Conservation (phyloP, 192 early-diverging fungal genomes). For the Pilobolus umbonatus region DNA sequence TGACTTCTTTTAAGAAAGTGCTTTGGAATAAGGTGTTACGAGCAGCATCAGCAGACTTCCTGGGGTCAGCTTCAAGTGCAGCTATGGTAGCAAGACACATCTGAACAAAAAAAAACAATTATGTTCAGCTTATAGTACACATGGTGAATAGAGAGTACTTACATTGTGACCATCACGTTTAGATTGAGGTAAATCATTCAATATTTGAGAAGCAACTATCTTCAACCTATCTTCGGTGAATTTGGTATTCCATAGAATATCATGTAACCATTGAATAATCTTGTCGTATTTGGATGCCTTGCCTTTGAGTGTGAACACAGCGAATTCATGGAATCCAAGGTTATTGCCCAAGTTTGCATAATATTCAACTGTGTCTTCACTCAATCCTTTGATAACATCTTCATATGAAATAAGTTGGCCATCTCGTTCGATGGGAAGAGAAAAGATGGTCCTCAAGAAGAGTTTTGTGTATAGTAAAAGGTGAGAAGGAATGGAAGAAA, state of each 20-base stretch:
- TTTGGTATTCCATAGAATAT: constrained; percentile 51
- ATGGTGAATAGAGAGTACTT: constrained; percentile 15
- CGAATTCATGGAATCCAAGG: constrained; percentile 34
- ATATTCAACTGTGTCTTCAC: constrained; percentile 51
- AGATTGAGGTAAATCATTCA: constrained; percentile 51
- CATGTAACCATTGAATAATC: constrained; percentile 47
- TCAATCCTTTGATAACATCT: constrained; percentile 46
- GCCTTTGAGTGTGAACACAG: constrained; percentile 29
- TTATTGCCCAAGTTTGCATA: constrained; percentile 35
- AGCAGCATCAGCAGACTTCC: constrained; percentile 43
- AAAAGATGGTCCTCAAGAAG: constrained; percentile 50
- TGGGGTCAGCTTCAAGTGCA: constrained; percentile 37
- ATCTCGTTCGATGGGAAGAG: constrained; percentile 42
- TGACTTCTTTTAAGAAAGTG: constrained; percentile 42
- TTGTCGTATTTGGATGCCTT: constrained; percentile 47
- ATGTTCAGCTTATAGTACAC: background rate
- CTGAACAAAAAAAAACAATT: constrained; percentile 12
- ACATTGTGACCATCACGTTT: constrained; percentile 54
- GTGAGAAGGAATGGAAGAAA: constrained; percentile 38
- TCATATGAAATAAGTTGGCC: constrained; percentile 39
- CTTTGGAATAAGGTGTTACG: constrained; percentile 43
- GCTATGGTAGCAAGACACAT: constrained; percentile 43
- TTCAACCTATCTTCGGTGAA: constrained; percentile 54
- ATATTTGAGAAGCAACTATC: constrained; percentile 43
- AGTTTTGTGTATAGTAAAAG: constrained; percentile 49